These are phyloP conservation scores for Crithidia brevicula DNA, from an alignment of 208 protist genomes.

Conservation along the genomic window DNA sequence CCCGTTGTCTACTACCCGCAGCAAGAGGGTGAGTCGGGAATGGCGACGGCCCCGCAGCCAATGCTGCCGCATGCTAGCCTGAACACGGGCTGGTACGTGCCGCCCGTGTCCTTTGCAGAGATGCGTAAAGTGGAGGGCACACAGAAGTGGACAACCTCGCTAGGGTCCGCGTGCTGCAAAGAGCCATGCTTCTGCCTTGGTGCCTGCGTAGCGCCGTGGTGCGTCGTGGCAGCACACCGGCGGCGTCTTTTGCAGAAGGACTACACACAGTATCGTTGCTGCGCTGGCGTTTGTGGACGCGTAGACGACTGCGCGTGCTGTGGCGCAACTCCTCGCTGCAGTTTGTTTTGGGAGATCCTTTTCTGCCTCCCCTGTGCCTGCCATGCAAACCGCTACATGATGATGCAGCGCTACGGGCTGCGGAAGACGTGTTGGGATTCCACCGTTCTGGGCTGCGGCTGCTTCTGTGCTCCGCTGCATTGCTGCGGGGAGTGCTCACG, in stretches of 20 bases:
- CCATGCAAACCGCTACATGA: conserved; percentile 73
- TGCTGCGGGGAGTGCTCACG: conserved; percentile 22
- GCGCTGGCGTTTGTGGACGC: conserved; percentile 52
- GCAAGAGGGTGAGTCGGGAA: background rate
- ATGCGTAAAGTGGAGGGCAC: conserved; percentile 40
- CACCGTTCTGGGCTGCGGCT: conserved; percentile 38
- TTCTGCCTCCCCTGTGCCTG: conserved; percentile 56
- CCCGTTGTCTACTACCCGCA: no score
- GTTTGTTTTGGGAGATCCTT: conserved; percentile 46
- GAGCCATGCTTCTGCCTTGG: conserved; percentile 47
- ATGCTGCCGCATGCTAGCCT: background rate
- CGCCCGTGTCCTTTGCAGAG: conserved; percentile 32
- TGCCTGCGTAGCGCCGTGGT: conserved; percentile 60
- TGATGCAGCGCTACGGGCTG: conserved; percentile 63
- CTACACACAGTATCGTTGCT: conserved; percentile 63
- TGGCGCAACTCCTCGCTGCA: conserved; percentile 35
- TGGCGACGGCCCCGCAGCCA: background rate
- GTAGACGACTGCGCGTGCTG: conserved; percentile 34
- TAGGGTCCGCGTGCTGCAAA: conserved; percentile 35
- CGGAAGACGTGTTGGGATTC: conserved; percentile 61
- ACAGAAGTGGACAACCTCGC: conserved; percentile 39
- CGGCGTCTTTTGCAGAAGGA: conserved; percentile 53
- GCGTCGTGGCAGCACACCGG: conserved; percentile 58
- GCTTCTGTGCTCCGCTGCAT: conserved; percentile 21
- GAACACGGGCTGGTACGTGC: conserved; percentile 31